Percentiles rank a stretch among this genome's conserved stretches.
These are phyloP conservation scores for Colletotrichum navitas DNA, from an alignment of 2,329 filamentous ascomycete genomes.

Conservation along the genomic window DNA sequence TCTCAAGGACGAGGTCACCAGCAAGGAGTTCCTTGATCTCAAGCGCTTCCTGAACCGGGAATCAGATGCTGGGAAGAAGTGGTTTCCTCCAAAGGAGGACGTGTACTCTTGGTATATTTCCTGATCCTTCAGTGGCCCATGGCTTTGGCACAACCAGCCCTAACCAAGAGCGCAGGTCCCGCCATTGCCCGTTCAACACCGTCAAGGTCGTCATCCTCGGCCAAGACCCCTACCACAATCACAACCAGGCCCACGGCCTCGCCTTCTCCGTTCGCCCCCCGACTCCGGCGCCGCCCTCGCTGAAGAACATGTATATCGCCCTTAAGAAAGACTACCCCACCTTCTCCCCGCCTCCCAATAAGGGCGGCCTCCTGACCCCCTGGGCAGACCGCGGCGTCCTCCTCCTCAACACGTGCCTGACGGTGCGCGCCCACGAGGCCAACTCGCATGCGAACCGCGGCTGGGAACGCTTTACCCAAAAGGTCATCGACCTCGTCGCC, in stretches of 20 bases:
- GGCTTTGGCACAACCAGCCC: slow-evolving; percentile 5
- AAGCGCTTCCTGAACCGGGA: slow-evolving; percentile 91
- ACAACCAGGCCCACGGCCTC: slow-evolving; percentile 95
- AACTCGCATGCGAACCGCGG: slow-evolving; percentile 88
- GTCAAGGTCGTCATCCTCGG: slow-evolving; percentile 95
- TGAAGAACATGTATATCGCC: slow-evolving; percentile 93
- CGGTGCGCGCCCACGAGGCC: slow-evolving; percentile 88
- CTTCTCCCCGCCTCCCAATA: slow-evolving; percentile 81
- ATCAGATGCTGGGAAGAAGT: slow-evolving; percentile 76
- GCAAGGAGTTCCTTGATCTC: slow-evolving; percentile 84
- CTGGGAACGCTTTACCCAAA: slow-evolving; percentile 95
- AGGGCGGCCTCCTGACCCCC: slow-evolving; percentile 85
- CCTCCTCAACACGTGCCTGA: slow-evolving; percentile 94
- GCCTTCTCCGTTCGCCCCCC: slow-evolving; percentile 95
- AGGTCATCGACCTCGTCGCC: slow-evolving; percentile 88
- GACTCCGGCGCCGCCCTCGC: slow-evolving; percentile 87
- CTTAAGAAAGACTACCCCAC: slow-evolving; percentile 89
- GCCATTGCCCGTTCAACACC: slow-evolving; percentile 86
- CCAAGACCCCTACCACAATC: slow-evolving; percentile 97
- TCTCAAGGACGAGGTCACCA: slow-evolving; percentile 87
- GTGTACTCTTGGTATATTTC: slow-evolving; percentile 89
- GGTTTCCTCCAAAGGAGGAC: slow-evolving; percentile 90
- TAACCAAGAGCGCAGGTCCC: slow-evolving; percentile 76
- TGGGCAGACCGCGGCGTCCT: slow-evolving; percentile 96
- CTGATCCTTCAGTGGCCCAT: neutral